Conservation (phyloP, 2,329 filamentous ascomycete genomes). For the Paracamarosporium sp. region DNA sequence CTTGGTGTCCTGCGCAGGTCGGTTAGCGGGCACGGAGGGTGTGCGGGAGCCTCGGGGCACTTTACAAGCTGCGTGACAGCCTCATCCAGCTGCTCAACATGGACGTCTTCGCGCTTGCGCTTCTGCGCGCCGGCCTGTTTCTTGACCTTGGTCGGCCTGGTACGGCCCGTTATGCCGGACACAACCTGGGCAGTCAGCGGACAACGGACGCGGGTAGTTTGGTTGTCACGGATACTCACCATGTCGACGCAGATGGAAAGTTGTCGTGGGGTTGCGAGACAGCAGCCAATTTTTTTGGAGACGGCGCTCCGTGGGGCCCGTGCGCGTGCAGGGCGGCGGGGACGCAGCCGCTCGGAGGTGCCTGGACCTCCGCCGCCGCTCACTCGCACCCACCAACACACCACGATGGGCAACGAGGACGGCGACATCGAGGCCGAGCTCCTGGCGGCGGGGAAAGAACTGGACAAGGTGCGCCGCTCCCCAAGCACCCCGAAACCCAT, state of each 20-base stretch:
- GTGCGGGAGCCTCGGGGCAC: not conserved
- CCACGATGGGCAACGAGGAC: constrained; percentile 61
- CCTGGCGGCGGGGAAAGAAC: constrained; percentile 86
- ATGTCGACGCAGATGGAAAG: constrained; percentile 11
- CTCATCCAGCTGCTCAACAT: constrained; percentile 54
- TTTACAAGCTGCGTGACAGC: constrained; percentile 52
- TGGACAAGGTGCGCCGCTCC: constrained; percentile 71
- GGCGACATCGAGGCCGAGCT: constrained; percentile 70
- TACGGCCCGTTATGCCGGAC: constrained; percentile 49
- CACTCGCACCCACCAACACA: constrained; percentile 1
- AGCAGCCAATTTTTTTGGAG: constrained; percentile 32
- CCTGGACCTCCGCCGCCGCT: constrained; percentile 1
- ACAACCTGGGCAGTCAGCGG: constrained; percentile 14
- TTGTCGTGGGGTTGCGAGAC: constrained; percentile 17
- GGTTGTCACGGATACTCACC: not conserved
- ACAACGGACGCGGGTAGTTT: too few species aligned
- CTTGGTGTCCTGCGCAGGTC: constrained; percentile 63
- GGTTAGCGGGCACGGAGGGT: constrained; percentile 8
- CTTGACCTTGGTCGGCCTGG: constrained; percentile 61
- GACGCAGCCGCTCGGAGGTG: constrained; percentile 2
- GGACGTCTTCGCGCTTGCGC: constrained; percentile 61
- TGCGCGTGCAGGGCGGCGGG: constrained; percentile 19
- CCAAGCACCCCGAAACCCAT: not conserved
- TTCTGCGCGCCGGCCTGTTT: constrained; percentile 60
- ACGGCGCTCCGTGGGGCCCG: constrained; percentile 18